Evolutionary conservation across 306 rosid species (phyloP), one percentile per base, ranked within the genome.

Genomic region (Pyrus pyrifolia): DNA sequence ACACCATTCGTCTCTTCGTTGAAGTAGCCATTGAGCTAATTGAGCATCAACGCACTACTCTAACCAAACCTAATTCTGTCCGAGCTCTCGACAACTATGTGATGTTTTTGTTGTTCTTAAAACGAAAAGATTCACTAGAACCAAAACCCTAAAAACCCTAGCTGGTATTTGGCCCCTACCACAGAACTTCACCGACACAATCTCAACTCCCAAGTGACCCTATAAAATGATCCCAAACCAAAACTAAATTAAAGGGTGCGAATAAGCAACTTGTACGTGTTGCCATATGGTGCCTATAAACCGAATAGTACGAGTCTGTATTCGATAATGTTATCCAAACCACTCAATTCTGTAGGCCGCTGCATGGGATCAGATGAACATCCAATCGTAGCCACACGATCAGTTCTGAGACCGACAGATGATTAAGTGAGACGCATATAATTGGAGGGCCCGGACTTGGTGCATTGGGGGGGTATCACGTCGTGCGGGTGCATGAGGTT

Each of bases 351-450:
- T 35, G 40, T 35, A 6, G 22, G 64, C 71, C 68, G 21, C 59
- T 55, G 31, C 10, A 63, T 23, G 46, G 33, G 38, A 74, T 76
- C 74, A 73, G 52, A 58, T 27, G 71, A 19, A 14, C 58, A 40
- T 42, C 18, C 29, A 67, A 57, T 77, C n/a, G 13, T 70, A 44
- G 18, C 86, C 80, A 58, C 82, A 62, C 55, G 72, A 76, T 70
- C 74, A 61, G 40, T 52, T 44, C 4, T 59, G 9, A 18, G 58
- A 44, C 61, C 73, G 12, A 71, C 68, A 73, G 31, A 55, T 75
- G 77, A 79, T 77, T 80, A 55, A 63, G 17, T 49, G 71, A 74
- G 8, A 59, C 25, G 19, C 15, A 64, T 13, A 7, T 13, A 9
- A 51, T 75, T 15, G 23, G 14, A n/a, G 71, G 52, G 35, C 49